Evolutionary conservation across 2,329 filamentous ascomycete genomes (phyloP).

Genomic region (Penicillium sp.): DNA sequence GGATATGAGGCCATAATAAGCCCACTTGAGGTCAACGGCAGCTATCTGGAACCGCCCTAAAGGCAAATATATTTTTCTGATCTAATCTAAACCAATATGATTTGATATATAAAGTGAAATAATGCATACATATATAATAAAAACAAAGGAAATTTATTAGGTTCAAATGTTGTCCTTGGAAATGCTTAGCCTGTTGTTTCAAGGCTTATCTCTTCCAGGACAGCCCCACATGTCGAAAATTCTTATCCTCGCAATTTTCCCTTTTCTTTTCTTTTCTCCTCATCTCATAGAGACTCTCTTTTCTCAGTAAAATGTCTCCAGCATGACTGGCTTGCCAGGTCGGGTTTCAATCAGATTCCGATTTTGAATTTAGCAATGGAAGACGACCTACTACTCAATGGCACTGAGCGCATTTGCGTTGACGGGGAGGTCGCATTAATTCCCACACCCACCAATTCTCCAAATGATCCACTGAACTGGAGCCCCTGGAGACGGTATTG

Average conservation of each 20-base stretch:
- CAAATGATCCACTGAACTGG: constrained; percentile 57
- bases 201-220: neutral
- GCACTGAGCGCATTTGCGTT: constrained; percentile 27
- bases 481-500: constrained; percentile 49
- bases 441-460: constrained; percentile 54
- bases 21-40: too few relatives aligned
- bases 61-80: neutral
- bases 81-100: neutral
- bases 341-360: constrained; percentile 5
- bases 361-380: constrained; percentile 12
- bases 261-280: neutral
- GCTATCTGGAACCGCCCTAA: neutral
- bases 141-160: neutral
- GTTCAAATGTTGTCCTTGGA: neutral
- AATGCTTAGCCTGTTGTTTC: neutral
- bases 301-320: constrained; percentile 6
- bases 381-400: constrained; percentile 22
- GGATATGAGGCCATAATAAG: too few relatives aligned
- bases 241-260: neutral
- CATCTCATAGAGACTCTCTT: neutral
- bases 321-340: neutral
- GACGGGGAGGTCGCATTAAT: constrained; percentile 52
- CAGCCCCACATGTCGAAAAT: constrained; percentile 1
- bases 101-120: neutral
- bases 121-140: neutral